A percentile compares a stretch with the other conserved stretches of the same genome.
phyloP scores from a whole-genome alignment of 176 grass and related monocot genomes.

The Triticum turgidum region DNA sequence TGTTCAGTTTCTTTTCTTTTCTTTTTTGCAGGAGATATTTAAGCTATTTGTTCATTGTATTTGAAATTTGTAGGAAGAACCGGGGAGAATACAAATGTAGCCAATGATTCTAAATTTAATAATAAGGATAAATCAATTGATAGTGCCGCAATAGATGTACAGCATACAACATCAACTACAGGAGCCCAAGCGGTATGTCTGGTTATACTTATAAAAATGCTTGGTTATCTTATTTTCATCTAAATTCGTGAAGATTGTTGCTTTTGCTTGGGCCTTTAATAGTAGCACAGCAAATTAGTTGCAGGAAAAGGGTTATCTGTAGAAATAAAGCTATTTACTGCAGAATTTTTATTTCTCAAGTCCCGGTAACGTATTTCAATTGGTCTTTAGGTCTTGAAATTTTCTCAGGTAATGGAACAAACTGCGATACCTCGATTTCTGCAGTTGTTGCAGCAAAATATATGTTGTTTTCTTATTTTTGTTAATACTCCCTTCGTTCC shows the following conservation, averaged over 20 bases:
- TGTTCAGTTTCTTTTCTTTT: background rate
- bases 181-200: conserved; percentile 34
- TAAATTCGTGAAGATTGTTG: conserved; percentile 20
- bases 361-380: background rate
- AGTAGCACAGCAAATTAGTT: background rate
- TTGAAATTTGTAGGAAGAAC: conserved; percentile 35
- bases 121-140: conserved; percentile 28
- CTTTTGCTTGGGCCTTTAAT: background rate
- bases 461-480: background rate
- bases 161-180: conserved; percentile 28
- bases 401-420: conserved; percentile 12
- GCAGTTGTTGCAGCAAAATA: background rate
- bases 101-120: conserved; percentile 8
- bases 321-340: background rate
- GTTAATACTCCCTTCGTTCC: background rate
- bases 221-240: background rate
- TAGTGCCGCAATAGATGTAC: conserved; percentile 11
- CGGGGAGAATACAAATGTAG: conserved; percentile 21
- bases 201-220: background rate
- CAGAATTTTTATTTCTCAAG: background rate
- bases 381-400: conserved; percentile 10
- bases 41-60: conserved; percentile 11
- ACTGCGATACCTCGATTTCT: background rate
- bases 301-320: background rate
- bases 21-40: background rate